phyloP scores from a whole-genome alignment of 176 grass and related monocot species.

The Avena atlantica region DNA sequence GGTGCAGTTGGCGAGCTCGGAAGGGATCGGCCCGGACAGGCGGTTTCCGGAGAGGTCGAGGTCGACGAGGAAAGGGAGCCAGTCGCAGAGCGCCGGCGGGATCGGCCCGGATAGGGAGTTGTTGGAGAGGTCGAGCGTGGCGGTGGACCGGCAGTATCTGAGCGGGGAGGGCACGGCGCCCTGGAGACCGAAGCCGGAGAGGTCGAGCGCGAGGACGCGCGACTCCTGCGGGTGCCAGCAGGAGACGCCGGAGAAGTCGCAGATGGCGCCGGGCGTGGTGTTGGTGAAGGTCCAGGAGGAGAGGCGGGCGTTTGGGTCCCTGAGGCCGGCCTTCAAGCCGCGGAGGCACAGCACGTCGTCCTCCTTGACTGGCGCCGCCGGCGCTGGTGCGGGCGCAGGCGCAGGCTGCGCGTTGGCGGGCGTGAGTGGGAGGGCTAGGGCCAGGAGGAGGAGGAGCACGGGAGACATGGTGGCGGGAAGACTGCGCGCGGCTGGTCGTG shows the following conservation, averaged over 20 bases:
- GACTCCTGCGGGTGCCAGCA: conserved; percentile 91
- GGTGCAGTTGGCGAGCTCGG: conserved; percentile 73
- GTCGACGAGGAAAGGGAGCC: conserved; percentile 70
- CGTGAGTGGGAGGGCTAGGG: neutral
- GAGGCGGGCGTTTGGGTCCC: conserved; percentile 30
- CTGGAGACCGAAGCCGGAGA: conserved; percentile 60
- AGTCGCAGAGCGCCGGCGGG: conserved; percentile 71
- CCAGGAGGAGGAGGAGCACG: conserved; percentile 24
- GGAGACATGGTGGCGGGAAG: conserved; percentile 36
- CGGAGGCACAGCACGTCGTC: conserved; percentile 72
- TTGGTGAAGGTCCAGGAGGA: conserved; percentile 64
- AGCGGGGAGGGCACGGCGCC: conserved; percentile 69
- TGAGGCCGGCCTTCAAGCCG: conserved; percentile 45
- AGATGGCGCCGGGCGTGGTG: conserved; percentile 55
- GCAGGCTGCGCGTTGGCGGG: conserved; percentile 28
- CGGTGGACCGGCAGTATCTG: conserved; percentile 68
- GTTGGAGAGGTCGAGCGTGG: conserved; percentile 66
- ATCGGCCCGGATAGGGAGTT: conserved; percentile 59
- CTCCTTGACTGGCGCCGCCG: conserved; percentile 42
- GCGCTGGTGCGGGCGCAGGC: neutral
- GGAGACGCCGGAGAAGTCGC: conserved; percentile 58
- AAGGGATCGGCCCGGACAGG: conserved; percentile 62
- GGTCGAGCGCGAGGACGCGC: conserved; percentile 60
- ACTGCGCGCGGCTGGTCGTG: neutral
- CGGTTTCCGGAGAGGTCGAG: conserved; percentile 80